Evolutionary conservation across 148 eudicot genomes (phyloP).

Genomic region (Beta vulgaris): DNA sequence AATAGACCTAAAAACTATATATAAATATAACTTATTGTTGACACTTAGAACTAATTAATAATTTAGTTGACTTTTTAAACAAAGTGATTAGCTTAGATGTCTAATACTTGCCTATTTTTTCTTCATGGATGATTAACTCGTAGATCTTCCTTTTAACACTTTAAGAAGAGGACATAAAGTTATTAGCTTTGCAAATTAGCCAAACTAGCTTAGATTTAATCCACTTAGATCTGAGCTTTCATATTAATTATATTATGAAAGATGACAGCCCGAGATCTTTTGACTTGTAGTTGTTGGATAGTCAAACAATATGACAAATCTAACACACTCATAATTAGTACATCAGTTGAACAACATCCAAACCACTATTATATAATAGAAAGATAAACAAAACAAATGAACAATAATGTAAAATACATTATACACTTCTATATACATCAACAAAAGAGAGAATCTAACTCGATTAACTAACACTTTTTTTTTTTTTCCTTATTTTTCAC

Average conservation of each 20-base stretch:
- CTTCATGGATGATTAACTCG: background rate
- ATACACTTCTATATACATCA: background rate
- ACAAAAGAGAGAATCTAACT: background rate
- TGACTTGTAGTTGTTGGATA: background rate
- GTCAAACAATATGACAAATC: background rate
- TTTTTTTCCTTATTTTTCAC: background rate
- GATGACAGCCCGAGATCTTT: no score
- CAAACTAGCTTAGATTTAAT: background rate
- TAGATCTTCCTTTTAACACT: background rate
- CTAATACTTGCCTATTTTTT: background rate
- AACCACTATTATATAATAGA: background rate
- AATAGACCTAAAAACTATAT: no score
- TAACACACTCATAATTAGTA: background rate
- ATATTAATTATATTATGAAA: no score
- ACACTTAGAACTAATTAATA: no score
- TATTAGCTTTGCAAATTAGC: background rate
- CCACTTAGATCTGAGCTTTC: constrained; percentile 5
- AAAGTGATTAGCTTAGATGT: constrained; percentile 1
- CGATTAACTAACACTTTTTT: background rate
- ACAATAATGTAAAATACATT: background rate
- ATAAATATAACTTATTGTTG: no score
- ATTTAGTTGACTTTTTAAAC: no score
- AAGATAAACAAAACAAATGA: background rate
- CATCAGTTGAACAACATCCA: background rate
- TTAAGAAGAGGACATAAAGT: background rate